A percentile compares a stretch with the other conserved stretches of the same genome.
Conservation (phyloP, 768 basidiomycete genomes). For the Phaffia australis region DNA sequence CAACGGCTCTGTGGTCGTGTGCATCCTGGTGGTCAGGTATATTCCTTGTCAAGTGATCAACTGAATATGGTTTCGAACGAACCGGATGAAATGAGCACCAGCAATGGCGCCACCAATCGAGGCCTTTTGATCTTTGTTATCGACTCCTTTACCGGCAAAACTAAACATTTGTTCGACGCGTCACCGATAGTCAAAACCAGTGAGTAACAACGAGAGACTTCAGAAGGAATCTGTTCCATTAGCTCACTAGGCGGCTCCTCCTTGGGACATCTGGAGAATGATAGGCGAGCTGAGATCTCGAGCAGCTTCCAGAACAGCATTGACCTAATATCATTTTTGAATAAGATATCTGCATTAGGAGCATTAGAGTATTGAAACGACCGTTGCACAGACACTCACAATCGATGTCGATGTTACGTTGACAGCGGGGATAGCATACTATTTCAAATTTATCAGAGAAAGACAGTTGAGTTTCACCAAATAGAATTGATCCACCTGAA, state of each 20-base stretch:
- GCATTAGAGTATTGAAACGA: neutral
- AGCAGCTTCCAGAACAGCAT: conserved; percentile 90
- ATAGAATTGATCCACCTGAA: too few species aligned
- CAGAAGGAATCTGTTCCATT: too few species aligned
- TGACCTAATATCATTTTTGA: too few species aligned
- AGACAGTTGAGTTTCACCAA: neutral
- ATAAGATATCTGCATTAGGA: neutral
- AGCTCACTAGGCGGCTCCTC: conserved; percentile 71
- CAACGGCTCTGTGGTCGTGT: conserved; percentile 19
- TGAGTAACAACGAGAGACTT: too few species aligned
- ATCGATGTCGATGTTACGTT: conserved; percentile 95
- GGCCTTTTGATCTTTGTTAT: conserved; percentile 81
- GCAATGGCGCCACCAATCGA: conserved; percentile 86
- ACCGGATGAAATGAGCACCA: conserved; percentile 79
- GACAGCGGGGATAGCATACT: conserved; percentile 29
- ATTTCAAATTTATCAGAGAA: too few species aligned
- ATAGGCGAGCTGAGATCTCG: conserved; percentile 94
- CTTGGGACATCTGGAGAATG: conserved; percentile 95
- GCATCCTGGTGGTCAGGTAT: too few species aligned
- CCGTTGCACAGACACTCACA: conserved; percentile 44
- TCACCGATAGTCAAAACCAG: too few species aligned
- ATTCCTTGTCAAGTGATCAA: too few species aligned
- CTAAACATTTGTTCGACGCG: too few species aligned
- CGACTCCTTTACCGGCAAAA: conserved; percentile 91
- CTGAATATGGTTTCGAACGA: too few species aligned